Base-by-base conservation (phyloP, 768 basidiomycete species). In the Suillus subluteus region DNA sequence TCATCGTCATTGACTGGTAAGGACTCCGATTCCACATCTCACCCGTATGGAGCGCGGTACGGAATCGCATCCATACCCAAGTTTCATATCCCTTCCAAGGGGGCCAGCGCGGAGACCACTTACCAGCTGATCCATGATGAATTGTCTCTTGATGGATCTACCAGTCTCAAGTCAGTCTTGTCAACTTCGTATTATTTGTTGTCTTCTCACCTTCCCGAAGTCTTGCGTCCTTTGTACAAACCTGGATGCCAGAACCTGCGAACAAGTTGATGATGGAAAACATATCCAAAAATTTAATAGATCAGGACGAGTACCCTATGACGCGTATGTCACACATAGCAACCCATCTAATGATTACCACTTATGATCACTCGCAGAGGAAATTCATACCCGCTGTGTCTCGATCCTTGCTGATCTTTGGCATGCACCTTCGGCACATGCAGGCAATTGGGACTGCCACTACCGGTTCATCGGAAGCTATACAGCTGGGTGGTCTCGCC, bases 51-150 rank as follows among this genome's bases (percentile, higher is more conserved):
- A 30, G 85, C 83, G 23, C 86, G 88, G 54, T 92, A 91, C 73
- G 84, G 84, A 18, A 88, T 89, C n/a, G 74, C 72, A n/a, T 82
- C 89, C 23, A 78, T 93, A 62, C 91, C 91, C 18, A 94, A 91
- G 74, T 93, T 84, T 76, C 81, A 81, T 65, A 73, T 94, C 11
- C 85, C 91, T 0, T 79, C 81, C 46, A 88, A 84, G 80, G 92
- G 92, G 3, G 78, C 86, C 18, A 74, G 76, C 52, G 83, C 85
- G 2, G 87, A 90, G 21, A 64, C 74, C 1, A 78, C 84, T 6
- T 87, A 87, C 69, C 76, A 90, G 72, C 81, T 88, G 64, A 84
- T 87, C 48, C 85, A 92, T 67, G 92, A 94, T 79, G 84, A 87
- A 78, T 74, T 89, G 59, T 72, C 78, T 56, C 82, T 88, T 32